Evolutionary conservation across 108 stramenopile genomes (phyloP).

Genomic region (Nitzschia sp.): DNA sequence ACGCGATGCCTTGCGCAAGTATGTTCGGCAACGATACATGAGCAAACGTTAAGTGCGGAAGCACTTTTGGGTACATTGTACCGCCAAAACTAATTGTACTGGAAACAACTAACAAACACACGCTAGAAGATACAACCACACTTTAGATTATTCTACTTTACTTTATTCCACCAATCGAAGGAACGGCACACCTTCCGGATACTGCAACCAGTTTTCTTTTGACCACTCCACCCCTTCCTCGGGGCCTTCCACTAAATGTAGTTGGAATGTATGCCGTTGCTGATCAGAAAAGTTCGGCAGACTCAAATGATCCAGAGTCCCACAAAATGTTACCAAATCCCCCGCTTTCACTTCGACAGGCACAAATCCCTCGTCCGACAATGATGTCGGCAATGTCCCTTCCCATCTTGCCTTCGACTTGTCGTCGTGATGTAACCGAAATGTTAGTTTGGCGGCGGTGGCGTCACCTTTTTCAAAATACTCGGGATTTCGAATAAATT

Average conservation of each 20-base stretch:
- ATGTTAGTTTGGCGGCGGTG: slow-evolving; percentile 42
- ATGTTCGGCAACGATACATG: slow-evolving; percentile 53
- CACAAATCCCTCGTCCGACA: slow-evolving; percentile 73
- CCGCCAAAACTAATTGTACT: no score
- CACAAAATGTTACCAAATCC: slow-evolving; percentile 84
- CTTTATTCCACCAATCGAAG: slow-evolving; percentile 18
- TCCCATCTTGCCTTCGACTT: slow-evolving; percentile 56
- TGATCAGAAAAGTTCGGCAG: slow-evolving; percentile 72
- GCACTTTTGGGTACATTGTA: no score
- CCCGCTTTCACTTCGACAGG: slow-evolving; percentile 88
- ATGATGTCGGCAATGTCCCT: slow-evolving; percentile 62
- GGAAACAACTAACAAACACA: no score
- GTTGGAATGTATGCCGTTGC: slow-evolving; percentile 90
- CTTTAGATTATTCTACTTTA: no score
- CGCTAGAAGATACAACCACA: no score
- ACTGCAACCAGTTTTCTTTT: slow-evolving; percentile 90
- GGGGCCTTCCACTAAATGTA: slow-evolving; percentile 89
- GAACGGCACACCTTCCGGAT: slow-evolving; percentile 60
- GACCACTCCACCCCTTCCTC: slow-evolving; percentile 76
- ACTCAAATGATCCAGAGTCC: slow-evolving; percentile 89
- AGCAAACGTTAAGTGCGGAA: slow-evolving; percentile 16
- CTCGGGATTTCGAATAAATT: slow-evolving; percentile 79
- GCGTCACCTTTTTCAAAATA: slow-evolving; percentile 16
- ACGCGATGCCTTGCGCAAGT: slow-evolving; percentile 56
- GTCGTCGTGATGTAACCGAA: slow-evolving; percentile 34